Conservation (phyloP, 768 basidiomycete genomes). For the Phanerodontia chrysosporium region DNA sequence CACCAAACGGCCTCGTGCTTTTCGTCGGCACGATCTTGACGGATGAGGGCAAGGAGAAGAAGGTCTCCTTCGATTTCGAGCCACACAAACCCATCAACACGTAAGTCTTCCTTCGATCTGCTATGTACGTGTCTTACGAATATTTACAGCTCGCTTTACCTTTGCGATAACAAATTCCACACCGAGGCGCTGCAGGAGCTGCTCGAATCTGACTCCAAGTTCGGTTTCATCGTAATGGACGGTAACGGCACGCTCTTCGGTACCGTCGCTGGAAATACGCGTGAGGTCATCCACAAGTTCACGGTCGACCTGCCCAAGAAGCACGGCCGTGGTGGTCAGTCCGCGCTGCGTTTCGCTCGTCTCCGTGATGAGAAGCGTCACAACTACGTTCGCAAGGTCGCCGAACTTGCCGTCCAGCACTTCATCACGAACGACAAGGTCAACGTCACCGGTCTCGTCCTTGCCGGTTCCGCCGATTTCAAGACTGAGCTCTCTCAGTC, state of each 20-base stretch:
- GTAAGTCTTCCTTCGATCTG: conserved; percentile 40
- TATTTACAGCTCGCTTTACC: conserved; percentile 78
- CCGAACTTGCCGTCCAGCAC: conserved; percentile 94
- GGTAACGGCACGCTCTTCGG: conserved; percentile 98
- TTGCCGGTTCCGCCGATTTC: conserved; percentile 97
- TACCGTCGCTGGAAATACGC: conserved; percentile 92
- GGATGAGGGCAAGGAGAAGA: conserved; percentile 99
- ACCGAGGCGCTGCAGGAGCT: conserved; percentile 96
- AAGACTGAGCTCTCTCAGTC: conserved; percentile 96
- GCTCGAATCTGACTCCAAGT: conserved; percentile 93
- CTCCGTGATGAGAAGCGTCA: conserved; percentile 98
- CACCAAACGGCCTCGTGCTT: conserved; percentile 93
- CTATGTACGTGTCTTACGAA: not conserved
- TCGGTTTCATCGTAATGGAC: conserved; percentile 99
- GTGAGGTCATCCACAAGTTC: conserved; percentile 97
- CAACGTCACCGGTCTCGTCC: conserved; percentile 92
- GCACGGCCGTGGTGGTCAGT: conserved; percentile 99
- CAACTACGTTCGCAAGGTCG: conserved; percentile 99
- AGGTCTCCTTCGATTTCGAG: conserved; percentile 97
- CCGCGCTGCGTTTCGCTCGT: conserved; percentile 98
- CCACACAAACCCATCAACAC: conserved; percentile 99
- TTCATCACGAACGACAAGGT: conserved; percentile 98
- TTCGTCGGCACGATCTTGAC: conserved; percentile 98
- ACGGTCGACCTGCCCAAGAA: conserved; percentile 99
- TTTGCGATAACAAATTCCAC: conserved; percentile 99